phyloP scores from a whole-genome alignment of 2,329 filamentous ascomycete genomes.

The Chrysoporthe puriensis region DNA sequence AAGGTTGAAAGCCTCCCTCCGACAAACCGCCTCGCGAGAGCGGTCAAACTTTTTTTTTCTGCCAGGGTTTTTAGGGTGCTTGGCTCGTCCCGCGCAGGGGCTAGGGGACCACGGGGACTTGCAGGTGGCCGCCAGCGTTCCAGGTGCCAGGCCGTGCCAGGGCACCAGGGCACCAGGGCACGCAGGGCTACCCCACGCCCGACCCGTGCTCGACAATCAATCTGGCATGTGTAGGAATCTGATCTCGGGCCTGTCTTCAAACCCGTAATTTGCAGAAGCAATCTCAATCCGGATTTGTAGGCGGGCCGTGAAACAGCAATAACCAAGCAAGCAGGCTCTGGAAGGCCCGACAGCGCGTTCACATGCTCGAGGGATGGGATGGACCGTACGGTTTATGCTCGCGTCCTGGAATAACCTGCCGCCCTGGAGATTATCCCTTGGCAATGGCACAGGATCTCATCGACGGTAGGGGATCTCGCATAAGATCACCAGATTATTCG shows the following conservation, averaged over 20 bases:
- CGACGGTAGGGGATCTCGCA: background rate
- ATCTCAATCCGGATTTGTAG: background rate
- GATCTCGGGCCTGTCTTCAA: background rate
- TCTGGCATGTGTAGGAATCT: conserved; percentile 7
- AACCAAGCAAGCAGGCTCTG: background rate
- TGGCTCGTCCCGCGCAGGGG: background rate
- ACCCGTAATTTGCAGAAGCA: conserved; percentile 3
- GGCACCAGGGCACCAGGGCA: background rate
- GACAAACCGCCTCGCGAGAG: background rate
- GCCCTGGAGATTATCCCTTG: background rate
- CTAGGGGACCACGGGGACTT: background rate
- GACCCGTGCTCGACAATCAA: conserved; percentile 7
- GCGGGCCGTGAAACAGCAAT: background rate
- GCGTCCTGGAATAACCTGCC: background rate
- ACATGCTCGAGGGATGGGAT: background rate
- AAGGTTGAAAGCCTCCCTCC: background rate
- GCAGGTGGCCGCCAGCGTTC: no score
- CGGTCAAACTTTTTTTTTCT: background rate
- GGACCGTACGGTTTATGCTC: background rate
- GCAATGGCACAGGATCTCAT: background rate
- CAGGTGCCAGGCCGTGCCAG: no score
- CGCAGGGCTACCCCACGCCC: conserved; percentile 2
- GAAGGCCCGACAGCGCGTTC: background rate
- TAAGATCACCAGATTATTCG: background rate
- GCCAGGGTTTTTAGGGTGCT: background rate